Conservation (phyloP, 345 rosid genomes). For the Bruguiera sexangula region DNA sequence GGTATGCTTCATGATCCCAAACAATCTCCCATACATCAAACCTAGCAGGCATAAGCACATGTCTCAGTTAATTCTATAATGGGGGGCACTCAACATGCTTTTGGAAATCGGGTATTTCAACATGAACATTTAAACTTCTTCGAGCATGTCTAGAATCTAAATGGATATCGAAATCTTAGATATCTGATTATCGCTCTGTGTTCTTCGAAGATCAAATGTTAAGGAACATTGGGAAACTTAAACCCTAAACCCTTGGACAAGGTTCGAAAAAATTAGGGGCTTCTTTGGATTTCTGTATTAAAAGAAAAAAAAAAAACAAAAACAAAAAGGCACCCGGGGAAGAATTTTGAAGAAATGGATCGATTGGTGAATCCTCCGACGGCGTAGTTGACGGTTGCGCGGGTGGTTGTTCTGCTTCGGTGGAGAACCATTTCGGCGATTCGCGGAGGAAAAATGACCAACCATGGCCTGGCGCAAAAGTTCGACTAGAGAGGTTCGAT, state of each 20-base stretch:
- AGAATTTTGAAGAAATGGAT: neutral
- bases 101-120: too few species aligned
- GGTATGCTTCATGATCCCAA: neutral
- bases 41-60: neutral
- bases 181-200: too few species aligned
- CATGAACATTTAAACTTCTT: too few species aligned
- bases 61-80: neutral
- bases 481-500: conserved; percentile 27
- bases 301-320: too few species aligned
- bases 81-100: too few species aligned
- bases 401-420: neutral
- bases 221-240: neutral
- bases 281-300: too few species aligned
- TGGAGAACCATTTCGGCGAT: conserved; percentile 9
- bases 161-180: too few species aligned
- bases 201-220: neutral
- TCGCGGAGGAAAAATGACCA: conserved; percentile 30
- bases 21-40: neutral
- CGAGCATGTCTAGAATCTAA: too few species aligned
- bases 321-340: neutral
- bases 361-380: neutral
- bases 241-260: neutral
- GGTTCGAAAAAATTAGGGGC: too few species aligned
- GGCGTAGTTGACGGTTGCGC: too few species aligned
- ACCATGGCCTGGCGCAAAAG: neutral